Conservation (phyloP, 495 filamentous ascomycete genomes). For the Penicillium roqueforti region DNA sequence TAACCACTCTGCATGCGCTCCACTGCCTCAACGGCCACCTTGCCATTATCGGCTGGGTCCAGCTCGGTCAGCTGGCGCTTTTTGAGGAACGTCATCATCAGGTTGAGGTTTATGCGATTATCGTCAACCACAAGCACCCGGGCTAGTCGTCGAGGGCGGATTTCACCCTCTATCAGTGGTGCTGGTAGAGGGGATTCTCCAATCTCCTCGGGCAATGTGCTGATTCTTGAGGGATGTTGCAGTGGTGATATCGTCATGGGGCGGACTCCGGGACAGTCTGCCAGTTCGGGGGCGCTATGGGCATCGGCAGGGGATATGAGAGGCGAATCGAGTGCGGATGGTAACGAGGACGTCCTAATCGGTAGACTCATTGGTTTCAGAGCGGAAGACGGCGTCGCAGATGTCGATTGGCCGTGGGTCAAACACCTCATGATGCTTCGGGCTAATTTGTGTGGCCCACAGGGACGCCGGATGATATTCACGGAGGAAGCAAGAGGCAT, state of each 20-base stretch:
- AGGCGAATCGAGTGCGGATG: background rate
- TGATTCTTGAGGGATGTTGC: slow-evolving; percentile 6
- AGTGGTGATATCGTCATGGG: background rate
- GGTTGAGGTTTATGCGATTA: slow-evolving; percentile 70
- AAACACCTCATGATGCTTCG: slow-evolving; percentile 45
- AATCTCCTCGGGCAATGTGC: slow-evolving; percentile 9
- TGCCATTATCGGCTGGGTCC: slow-evolving; percentile 49
- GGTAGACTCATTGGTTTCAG: slow-evolving; percentile 15
- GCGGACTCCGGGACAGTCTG: background rate
- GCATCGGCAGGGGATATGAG: background rate
- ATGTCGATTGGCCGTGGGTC: slow-evolving; percentile 15
- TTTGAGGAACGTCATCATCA: slow-evolving; percentile 59
- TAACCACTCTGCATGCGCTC: slow-evolving; percentile 41
- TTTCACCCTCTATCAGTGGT: slow-evolving; percentile 1
- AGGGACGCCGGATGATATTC: slow-evolving; percentile 49
- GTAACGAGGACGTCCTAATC: slow-evolving; percentile 11
- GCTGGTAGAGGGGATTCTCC: slow-evolving; percentile 10
- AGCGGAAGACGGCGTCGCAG: slow-evolving; percentile 12
- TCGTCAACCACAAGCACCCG: slow-evolving; percentile 67
- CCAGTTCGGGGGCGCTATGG: background rate
- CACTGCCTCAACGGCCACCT: slow-evolving; percentile 48
- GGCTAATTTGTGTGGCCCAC: slow-evolving; percentile 62
- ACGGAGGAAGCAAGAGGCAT: slow-evolving; percentile 31
- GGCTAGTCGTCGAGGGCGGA: slow-evolving; percentile 8
- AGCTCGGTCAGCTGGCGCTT: slow-evolving; percentile 41